Conservation (phyloP, 2,329 filamentous ascomycete species). For the Penicillium glabrum region DNA sequence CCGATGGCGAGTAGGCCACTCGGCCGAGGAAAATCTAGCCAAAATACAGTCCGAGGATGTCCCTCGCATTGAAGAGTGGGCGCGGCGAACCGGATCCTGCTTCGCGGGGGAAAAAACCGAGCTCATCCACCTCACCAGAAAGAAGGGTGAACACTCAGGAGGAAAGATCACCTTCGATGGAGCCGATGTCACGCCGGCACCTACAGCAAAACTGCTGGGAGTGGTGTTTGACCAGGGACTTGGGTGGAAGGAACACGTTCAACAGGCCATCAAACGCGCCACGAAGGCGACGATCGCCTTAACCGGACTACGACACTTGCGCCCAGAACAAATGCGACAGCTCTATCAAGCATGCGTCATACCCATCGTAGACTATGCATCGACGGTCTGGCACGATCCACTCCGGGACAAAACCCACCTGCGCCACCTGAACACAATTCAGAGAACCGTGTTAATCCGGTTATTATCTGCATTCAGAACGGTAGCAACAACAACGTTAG, state of each 20-base stretch:
- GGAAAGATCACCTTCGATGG: too few species aligned
- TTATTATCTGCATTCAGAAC: slow-evolving; percentile 24
- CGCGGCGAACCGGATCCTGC: too few species aligned
- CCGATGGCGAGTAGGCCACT: too few species aligned
- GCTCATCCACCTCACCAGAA: too few species aligned
- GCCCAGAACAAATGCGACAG: slow-evolving; percentile 24
- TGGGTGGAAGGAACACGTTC: slow-evolving; percentile 21
- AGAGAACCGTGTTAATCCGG: slow-evolving; percentile 10
- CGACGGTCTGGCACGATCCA: slow-evolving; percentile 25
- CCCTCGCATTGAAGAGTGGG: too few species aligned
- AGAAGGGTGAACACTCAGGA: too few species aligned
- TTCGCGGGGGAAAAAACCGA: too few species aligned
- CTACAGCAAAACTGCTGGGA: slow-evolving; percentile 25
- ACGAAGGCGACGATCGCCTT: slow-evolving; percentile 18
- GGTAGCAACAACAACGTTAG: slow-evolving; percentile 18
- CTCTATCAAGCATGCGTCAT: slow-evolving; percentile 26
- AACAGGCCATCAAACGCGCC: slow-evolving; percentile 18
- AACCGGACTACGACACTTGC: slow-evolving; percentile 19
- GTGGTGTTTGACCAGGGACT: slow-evolving; percentile 27
- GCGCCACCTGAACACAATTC: slow-evolving; percentile 10
- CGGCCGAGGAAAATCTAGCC: too few species aligned
- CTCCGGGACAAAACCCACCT: slow-evolving; percentile 22
- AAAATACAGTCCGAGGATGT: too few species aligned
- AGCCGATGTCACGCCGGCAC: too few species aligned
- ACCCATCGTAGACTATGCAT: slow-evolving; percentile 25